Evolutionary conservation across 768 basidiomycete species (phyloP).

Genomic region (Mycena haematopus): DNA sequence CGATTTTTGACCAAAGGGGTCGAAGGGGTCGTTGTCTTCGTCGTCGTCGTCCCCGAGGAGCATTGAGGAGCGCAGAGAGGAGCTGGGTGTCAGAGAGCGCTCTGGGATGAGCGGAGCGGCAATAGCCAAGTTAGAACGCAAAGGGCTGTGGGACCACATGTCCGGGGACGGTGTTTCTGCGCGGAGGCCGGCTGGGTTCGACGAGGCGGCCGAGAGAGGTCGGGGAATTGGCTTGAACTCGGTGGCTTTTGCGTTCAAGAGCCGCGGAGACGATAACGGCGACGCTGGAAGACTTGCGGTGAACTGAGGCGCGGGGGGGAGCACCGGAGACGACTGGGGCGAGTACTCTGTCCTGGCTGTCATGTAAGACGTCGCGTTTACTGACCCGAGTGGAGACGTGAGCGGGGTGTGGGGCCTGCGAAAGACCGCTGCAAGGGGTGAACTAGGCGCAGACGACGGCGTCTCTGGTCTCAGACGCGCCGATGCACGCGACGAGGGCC

Average conservation of each 20-base stretch:
- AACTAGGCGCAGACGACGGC: constrained; percentile 75
- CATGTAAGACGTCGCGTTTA: constrained; percentile 62
- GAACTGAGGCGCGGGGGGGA: constrained; percentile 65
- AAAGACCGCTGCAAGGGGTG: constrained; percentile 77
- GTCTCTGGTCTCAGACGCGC: constrained; percentile 77
- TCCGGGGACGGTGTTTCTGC: constrained; percentile 90
- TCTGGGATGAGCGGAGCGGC: constrained; percentile 89
- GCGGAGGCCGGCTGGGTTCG: constrained; percentile 62
- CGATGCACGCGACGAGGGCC: constrained; percentile 82
- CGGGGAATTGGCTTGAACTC: constrained; percentile 88
- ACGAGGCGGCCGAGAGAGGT: constrained; percentile 78
- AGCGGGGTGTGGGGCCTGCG: constrained; percentile 82
- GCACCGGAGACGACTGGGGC: constrained; percentile 72
- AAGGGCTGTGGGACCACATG: constrained; percentile 81
- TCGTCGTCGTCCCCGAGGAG: constrained; percentile 62
- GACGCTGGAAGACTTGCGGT: constrained; percentile 86
- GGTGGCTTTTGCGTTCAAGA: constrained; percentile 88
- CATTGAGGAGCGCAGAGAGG: constrained; percentile 68
- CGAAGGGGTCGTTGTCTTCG: constrained; percentile 87
- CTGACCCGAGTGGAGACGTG: constrained; percentile 76
- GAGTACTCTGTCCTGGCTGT: constrained; percentile 59
- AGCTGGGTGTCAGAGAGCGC: constrained; percentile 72
- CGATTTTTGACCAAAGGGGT: constrained; percentile 67
- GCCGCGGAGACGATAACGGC: constrained; percentile 82
- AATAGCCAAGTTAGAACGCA: constrained; percentile 86